Evolutionary conservation across 805 yeast genomes (phyloP), one percentile per base, ranked within the genome.

Genomic region (Tetrapisispora taiwanensis): DNA sequence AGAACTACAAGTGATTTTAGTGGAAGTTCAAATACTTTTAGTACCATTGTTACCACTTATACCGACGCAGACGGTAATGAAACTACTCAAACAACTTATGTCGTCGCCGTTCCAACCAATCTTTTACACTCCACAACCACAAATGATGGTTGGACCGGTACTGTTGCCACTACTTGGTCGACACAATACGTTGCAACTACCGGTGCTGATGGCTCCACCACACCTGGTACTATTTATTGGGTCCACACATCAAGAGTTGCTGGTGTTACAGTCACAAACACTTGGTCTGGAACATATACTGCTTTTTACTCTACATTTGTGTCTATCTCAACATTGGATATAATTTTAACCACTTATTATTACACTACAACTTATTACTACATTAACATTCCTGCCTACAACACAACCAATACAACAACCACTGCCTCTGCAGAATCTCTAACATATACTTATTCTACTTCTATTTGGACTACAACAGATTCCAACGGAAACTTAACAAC

Each of bases 401-500:
- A 9, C 8, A 18, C n/a, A 3, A 27, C 32, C 7, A 27, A 22
- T 12, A 15, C 12, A 15, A 37, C 32, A 7, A 37, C 40, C 3
- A 12, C 24, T 27, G 19, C 40, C 9, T 15, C 20, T 15, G 20
- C n/a, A 7, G n/a, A 15, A 14, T 14, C 24, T 4, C 14, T 24
- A 14, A 28, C 46, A 5, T 20, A 8, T 20, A 38, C 28, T 3
- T 31, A 22, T 15, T 35, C 46, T 40, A 43, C 42, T 12, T 44
- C 36, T 3, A n/a, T 30, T 10, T 26, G 36, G 2, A 43, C 51
- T 0, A 28, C 19, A 18, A 50, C 51, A 2, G 53, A 48, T 27
- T 20, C 28, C 2, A 47, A 50, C 30, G 48, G 46, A 17, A 39
- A 42, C 26, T 27, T 42, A 5, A 50, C 50, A 24, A 46, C 46